These are phyloP conservation scores for Colletotrichum orbiculare DNA, from an alignment of 2,329 filamentous ascomycete genomes.

Conservation along the genomic window DNA sequence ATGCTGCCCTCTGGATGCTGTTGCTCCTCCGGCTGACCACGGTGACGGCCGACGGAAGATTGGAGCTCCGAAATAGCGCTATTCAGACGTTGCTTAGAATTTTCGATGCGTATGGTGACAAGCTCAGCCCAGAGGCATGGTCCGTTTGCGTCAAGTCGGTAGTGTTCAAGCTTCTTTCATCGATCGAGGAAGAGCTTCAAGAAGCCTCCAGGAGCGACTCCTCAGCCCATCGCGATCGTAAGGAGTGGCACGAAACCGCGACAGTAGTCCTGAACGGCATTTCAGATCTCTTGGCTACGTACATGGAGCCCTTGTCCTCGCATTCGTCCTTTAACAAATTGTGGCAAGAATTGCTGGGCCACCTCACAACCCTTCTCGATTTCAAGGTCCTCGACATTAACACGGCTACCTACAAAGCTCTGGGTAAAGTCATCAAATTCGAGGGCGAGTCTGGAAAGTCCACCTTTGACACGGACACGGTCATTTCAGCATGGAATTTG, in stretches of 20 bases:
- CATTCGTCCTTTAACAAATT: conserved; percentile 75
- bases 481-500: conserved; percentile 74
- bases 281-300: conserved; percentile 78
- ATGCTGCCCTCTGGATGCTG: conserved; percentile 82
- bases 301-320: conserved; percentile 77
- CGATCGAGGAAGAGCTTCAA: conserved; percentile 70
- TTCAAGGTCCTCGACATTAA: conserved; percentile 76
- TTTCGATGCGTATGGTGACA: conserved; percentile 89
- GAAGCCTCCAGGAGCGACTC: conserved; percentile 49
- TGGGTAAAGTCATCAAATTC: conserved; percentile 69
- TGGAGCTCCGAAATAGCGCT: conserved; percentile 86
- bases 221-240: conserved; percentile 48
- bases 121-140: conserved; percentile 83
- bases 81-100: conserved; percentile 92
- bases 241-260: conserved; percentile 79
- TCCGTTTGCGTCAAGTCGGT: conserved; percentile 84
- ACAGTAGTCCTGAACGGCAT: conserved; percentile 80
- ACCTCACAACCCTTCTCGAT: conserved; percentile 73
- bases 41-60: conserved; percentile 76
- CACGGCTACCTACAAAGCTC: conserved; percentile 75
- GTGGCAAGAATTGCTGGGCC: conserved; percentile 79
- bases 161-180: conserved; percentile 80
- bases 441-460: conserved; percentile 64
- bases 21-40: conserved; percentile 77
- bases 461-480: conserved; percentile 59